Conservation (phyloP, 2,329 filamentous ascomycete species). For the Penicillium sp. region DNA sequence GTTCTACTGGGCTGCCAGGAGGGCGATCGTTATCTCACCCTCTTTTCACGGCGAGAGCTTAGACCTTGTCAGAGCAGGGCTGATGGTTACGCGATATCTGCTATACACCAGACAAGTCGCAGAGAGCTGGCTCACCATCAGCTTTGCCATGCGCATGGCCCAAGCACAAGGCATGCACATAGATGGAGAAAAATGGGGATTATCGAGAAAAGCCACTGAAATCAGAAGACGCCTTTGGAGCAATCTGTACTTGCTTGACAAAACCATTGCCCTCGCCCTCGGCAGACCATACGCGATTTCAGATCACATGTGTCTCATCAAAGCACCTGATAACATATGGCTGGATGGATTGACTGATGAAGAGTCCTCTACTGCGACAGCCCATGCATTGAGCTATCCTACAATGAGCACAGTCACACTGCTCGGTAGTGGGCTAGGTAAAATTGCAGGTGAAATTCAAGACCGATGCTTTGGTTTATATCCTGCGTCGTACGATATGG, state of each 20-base stretch:
- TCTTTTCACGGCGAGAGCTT: constrained; percentile 38
- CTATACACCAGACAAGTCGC: constrained; percentile 34
- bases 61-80: constrained; percentile 36
- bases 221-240: constrained; percentile 36
- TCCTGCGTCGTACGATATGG: constrained; percentile 33
- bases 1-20: constrained; percentile 37
- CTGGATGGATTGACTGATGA: constrained; percentile 31
- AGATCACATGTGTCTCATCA: constrained; percentile 34
- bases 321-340: constrained; percentile 34
- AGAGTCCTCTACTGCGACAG: constrained; percentile 17
- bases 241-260: constrained; percentile 35
- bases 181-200: constrained; percentile 35
- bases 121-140: constrained; percentile 37
- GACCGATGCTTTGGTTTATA: constrained; percentile 34
- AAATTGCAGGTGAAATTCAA: constrained; percentile 35
- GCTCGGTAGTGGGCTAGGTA: constrained; percentile 28
- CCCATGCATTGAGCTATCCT: constrained; percentile 25
- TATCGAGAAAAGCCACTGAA: constrained; percentile 32
- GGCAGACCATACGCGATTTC: constrained; percentile 36
- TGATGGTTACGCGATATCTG: constrained; percentile 34
- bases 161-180: constrained; percentile 40
- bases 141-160: constrained; percentile 39
- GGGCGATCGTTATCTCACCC: constrained; percentile 36
- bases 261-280: constrained; percentile 35
- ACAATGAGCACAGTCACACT: constrained; percentile 30